Evolutionary conservation across 257 asterid genomes (phyloP).

Genomic region (Nicotiana benthamiana): DNA sequence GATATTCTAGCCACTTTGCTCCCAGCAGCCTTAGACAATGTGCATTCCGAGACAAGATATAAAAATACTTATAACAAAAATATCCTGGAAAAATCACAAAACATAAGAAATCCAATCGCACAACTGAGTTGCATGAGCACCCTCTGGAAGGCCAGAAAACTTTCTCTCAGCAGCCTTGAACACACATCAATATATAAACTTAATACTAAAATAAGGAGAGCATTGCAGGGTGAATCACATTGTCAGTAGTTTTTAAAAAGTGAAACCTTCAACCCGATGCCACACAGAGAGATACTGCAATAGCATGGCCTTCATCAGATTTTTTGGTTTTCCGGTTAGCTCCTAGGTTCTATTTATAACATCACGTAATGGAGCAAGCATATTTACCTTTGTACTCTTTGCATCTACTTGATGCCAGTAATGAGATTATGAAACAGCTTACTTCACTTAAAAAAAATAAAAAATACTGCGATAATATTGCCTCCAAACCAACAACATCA

Average conservation of each 20-base stretch:
- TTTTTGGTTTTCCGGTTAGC: neutral
- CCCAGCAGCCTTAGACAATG: slow-evolving; percentile 9
- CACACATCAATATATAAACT: neutral
- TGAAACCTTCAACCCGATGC: no score
- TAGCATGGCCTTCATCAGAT: neutral
- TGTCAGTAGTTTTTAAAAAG: neutral
- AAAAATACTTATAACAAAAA: neutral
- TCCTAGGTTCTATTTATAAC: neutral
- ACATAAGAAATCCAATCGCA: neutral
- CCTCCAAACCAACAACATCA: no score
- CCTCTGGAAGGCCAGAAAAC: slow-evolving; percentile 7
- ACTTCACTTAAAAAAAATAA: no score
- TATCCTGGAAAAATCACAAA: neutral
- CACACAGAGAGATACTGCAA: no score
- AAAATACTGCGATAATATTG: no score
- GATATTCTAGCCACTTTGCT: slow-evolving; percentile 11
- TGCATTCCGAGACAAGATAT: neutral
- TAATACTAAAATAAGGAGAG: neutral
- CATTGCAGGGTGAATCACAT: neutral
- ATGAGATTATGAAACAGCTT: neutral
- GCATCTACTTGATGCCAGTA: neutral
- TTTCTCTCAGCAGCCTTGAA: slow-evolving; percentile 12
- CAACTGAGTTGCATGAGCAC: slow-evolving; percentile 15
- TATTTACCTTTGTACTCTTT: neutral
- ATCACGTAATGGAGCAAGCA: neutral